Conservation (phyloP, 495 filamentous ascomycete species). For the Aspergillus steynii region DNA sequence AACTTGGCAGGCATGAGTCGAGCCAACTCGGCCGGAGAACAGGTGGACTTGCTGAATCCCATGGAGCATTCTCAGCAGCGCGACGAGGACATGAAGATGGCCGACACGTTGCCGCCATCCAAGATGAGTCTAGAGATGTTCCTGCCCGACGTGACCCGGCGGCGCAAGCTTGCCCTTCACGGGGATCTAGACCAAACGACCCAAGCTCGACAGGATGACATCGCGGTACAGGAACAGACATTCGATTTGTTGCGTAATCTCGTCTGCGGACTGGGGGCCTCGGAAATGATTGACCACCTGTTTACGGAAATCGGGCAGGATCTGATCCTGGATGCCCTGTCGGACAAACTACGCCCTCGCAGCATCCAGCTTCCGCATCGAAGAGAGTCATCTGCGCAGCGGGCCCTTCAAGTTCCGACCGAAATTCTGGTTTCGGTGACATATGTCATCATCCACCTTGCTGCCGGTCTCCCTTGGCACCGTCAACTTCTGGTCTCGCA, state of each 20-base stretch:
- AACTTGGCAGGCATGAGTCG: constrained; percentile 54
- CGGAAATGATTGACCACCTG: constrained; percentile 83
- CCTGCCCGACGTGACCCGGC: constrained; percentile 39
- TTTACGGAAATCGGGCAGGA: constrained; percentile 73
- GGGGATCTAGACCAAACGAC: constrained; percentile 49
- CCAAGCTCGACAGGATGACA: constrained; percentile 70
- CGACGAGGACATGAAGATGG: constrained; percentile 69
- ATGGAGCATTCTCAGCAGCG: constrained; percentile 53
- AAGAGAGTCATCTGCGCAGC: constrained; percentile 30
- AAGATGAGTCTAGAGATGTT: constrained; percentile 46
- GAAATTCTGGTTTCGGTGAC: constrained; percentile 76
- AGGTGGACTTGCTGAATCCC: constrained; percentile 65
- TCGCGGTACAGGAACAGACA: constrained; percentile 86
- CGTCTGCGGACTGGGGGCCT: constrained; percentile 65
- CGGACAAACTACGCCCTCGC: constrained; percentile 66
- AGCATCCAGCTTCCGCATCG: constrained; percentile 41
- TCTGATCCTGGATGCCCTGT: constrained; percentile 72
- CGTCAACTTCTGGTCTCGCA: constrained; percentile 74
- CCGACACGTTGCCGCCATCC: constrained; percentile 47
- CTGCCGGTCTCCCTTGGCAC: constrained; percentile 73
- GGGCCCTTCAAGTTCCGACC: constrained; percentile 50
- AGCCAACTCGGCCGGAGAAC: constrained; percentile 66
- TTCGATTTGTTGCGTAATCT: constrained; percentile 87
- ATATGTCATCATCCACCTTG: constrained; percentile 81
- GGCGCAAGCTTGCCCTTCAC: constrained; percentile 47